phyloP scores from a whole-genome alignment of 2,329 filamentous ascomycete species.

The Endothia cerciana region DNA sequence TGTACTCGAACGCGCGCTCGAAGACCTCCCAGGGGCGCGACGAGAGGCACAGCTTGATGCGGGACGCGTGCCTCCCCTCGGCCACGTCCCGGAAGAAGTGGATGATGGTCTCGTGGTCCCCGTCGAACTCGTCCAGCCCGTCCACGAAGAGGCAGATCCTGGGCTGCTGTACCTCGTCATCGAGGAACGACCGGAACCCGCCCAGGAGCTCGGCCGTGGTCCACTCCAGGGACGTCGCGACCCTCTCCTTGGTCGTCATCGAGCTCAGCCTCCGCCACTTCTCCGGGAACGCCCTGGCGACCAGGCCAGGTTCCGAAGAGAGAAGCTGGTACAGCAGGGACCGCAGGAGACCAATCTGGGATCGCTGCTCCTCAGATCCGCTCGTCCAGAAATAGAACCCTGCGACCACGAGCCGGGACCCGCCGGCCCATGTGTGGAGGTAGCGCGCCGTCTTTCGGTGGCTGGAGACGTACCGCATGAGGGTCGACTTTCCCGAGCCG shows the following conservation, averaged over 20 bases:
- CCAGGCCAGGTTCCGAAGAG: conserved; percentile 32
- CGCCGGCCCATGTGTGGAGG: conserved; percentile 36
- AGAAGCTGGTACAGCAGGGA: conserved; percentile 44
- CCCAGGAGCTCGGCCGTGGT: conserved; percentile 36
- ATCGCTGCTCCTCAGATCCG: conserved; percentile 43
- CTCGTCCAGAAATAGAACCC: conserved; percentile 52
- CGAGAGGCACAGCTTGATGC: conserved; percentile 36
- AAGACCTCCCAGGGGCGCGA: conserved; percentile 38
- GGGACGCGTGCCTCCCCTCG: conserved; percentile 22
- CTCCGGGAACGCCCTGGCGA: conserved; percentile 34
- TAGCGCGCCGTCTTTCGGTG: conserved; percentile 29
- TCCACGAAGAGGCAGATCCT: conserved; percentile 36
- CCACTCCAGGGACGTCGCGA: conserved; percentile 39
- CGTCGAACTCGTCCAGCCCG: conserved; percentile 35
- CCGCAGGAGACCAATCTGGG: conserved; percentile 42
- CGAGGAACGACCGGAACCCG: conserved; percentile 34
- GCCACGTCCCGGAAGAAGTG: conserved; percentile 30
- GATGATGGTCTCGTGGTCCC: conserved; percentile 34
- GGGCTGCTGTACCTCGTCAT: conserved; percentile 20
- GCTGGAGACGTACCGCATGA: conserved; percentile 45
- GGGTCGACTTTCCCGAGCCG: conserved; percentile 51
- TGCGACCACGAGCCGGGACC: conserved; percentile 37
- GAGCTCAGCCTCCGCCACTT: conserved; percentile 36
- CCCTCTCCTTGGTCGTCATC: conserved; percentile 38
- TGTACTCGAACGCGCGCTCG: conserved; percentile 32